Percentiles rank a stretch among this genome's conserved stretches.
Evolutionary conservation across 1,139 yeast species (phyloP).

Genomic region (Yamadazyma buinensis): DNA sequence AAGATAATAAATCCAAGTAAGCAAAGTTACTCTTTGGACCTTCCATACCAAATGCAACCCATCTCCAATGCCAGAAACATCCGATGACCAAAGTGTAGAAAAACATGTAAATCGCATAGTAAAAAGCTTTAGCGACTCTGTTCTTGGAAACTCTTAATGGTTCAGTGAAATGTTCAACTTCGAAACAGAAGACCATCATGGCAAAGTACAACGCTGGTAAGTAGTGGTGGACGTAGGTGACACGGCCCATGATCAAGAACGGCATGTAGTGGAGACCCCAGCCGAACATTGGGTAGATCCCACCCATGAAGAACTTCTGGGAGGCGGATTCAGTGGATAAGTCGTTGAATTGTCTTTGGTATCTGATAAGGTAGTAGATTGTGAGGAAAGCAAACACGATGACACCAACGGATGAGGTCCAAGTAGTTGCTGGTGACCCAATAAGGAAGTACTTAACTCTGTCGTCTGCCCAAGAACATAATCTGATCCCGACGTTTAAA

Average conservation of each 20-base stretch:
- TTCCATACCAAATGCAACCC: constrained; percentile 85
- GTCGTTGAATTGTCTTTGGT: constrained; percentile 89
- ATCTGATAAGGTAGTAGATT: constrained; percentile 64
- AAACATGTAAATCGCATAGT: constrained; percentile 33
- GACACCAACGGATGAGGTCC: constrained; percentile 81
- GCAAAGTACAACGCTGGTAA: constrained; percentile 97
- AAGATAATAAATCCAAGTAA: constrained; percentile 68
- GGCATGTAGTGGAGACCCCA: constrained; percentile 95
- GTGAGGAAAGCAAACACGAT: constrained; percentile 56
- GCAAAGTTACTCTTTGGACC: constrained; percentile 69
- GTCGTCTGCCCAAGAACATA: constrained; percentile 91
- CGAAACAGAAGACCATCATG: constrained; percentile 73
- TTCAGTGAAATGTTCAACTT: constrained; percentile 60
- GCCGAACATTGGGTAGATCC: constrained; percentile 87
- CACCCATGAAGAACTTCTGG: constrained; percentile 61
- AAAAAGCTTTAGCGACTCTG: constrained; percentile 20
- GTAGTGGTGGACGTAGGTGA: constrained; percentile 95
- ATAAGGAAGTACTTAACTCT: constrained; percentile 80
- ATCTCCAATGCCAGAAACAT: constrained; percentile 69
- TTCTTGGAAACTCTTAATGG: constrained; percentile 33
- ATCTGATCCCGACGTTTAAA: constrained; percentile 83
- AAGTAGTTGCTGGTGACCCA: constrained; percentile 92
- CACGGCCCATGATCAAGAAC: constrained; percentile 93
- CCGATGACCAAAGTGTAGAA: constrained; percentile 60
- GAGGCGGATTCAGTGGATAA: constrained; percentile 44